Percentiles rank a stretch among this genome's conserved stretches.
phyloP scores from a whole-genome alignment of 2,329 filamentous ascomycete genomes.

The Bipolaris bicolor region DNA sequence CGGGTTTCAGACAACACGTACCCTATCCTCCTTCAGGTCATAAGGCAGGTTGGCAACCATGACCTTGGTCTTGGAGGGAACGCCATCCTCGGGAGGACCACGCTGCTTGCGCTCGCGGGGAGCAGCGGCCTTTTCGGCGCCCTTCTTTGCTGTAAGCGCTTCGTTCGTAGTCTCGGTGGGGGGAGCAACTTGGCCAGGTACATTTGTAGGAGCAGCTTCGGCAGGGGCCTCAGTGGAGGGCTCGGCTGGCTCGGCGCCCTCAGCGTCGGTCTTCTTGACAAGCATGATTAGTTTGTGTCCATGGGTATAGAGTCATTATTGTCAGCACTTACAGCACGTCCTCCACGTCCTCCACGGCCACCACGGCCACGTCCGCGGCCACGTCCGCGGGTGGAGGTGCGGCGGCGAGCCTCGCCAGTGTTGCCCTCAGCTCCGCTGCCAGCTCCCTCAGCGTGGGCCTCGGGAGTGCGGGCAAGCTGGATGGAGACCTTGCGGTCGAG shows the following conservation, averaged over 20 bases:
- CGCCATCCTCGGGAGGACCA: conserved; percentile 94
- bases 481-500: conserved; percentile 99
- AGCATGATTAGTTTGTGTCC: conserved; percentile 12
- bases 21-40: conserved; percentile 96
- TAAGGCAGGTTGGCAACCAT: conserved; percentile 99
- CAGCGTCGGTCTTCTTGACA: conserved; percentile 55
- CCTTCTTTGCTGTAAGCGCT: conserved; percentile 61
- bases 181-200: conserved; percentile 58
- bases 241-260: conserved; percentile 51
- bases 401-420: conserved; percentile 66
- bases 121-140: conserved; percentile 55
- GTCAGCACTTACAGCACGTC: conserved; percentile 65
- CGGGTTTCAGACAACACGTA: conserved; percentile 52
- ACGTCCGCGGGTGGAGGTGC: conserved; percentile 61
- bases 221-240: conserved; percentile 56
- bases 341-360: conserved; percentile 66
- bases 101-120: conserved; percentile 74
- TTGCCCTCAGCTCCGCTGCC: conserved; percentile 76
- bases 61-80: conserved; percentile 98
- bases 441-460: conserved; percentile 76
- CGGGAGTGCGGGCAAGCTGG: conserved; percentile 96
- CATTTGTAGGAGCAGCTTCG: conserved; percentile 55
- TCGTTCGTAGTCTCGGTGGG: conserved; percentile 61
- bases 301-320: background rate
- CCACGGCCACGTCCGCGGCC: conserved; percentile 67